Conservation (phyloP, 179 eudicot species). For the Silene noctiflora region DNA sequence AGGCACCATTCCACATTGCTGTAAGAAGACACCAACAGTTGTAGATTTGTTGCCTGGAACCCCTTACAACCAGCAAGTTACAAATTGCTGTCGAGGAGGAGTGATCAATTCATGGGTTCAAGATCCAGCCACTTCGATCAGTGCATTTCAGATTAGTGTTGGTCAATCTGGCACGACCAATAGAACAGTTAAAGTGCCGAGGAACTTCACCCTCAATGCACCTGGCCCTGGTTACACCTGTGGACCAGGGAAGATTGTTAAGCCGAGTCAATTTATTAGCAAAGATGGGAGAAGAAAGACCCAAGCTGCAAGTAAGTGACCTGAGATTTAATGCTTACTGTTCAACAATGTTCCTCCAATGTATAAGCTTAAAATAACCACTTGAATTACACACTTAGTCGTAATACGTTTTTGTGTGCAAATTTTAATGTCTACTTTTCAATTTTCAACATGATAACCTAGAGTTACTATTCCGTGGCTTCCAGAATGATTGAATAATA, state of each 20-base stretch:
- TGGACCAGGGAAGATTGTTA: constrained; percentile 60
- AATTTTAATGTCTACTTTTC: not conserved
- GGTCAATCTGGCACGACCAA: constrained; percentile 66
- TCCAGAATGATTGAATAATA: no score
- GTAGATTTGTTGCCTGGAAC: constrained; percentile 65
- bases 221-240: constrained; percentile 77
- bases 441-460: not conserved
- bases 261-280: constrained; percentile 42
- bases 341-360: no score
- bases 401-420: not conserved
- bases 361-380: no score
- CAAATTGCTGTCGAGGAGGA: constrained; percentile 81
- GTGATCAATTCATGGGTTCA: constrained; percentile 62
- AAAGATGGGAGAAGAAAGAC: constrained; percentile 62
- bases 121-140: constrained; percentile 48
- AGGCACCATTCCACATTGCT: constrained; percentile 56
- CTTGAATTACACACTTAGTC: not conserved
- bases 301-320: constrained; percentile 66
- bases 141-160: constrained; percentile 63
- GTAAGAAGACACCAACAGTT: constrained; percentile 53
- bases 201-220: constrained; percentile 60
- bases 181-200: constrained; percentile 60
- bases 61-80: constrained; percentile 67
- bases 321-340: not conserved
- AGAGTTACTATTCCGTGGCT: no score